A percentile compares a stretch with the other conserved stretches of the same genome.
These are phyloP conservation scores for Paramecium sonneborni DNA, from an alignment of 73 alveolate genomes.

Conservation along the genomic window DNA sequence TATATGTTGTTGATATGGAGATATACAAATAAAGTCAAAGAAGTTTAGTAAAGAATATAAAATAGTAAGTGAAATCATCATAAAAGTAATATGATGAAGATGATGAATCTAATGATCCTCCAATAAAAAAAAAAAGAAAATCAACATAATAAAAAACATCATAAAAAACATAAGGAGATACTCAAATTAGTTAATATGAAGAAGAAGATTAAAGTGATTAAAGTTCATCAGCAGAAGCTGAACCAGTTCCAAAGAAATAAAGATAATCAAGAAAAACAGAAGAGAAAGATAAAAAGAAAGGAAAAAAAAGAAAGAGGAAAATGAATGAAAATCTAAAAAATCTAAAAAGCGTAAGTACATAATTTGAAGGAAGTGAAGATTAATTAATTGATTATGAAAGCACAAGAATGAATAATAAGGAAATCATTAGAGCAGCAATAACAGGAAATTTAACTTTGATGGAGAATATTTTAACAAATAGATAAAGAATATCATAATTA, in stretches of 20 bases:
- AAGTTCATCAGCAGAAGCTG: background rate
- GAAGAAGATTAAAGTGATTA: background rate
- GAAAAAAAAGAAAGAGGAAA: background rate
- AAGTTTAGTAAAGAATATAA: background rate
- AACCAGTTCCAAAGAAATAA: background rate
- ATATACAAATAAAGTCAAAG: background rate
- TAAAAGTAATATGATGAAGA: background rate
- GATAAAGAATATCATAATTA: background rate
- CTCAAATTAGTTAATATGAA: background rate
- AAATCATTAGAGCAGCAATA: conserved; percentile 67
- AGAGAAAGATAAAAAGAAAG: background rate
- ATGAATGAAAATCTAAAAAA: background rate
- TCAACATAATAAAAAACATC: background rate
- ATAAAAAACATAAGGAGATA: background rate
- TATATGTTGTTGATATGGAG: background rate
- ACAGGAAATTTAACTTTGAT: conserved; percentile 69
- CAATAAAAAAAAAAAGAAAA: background rate
- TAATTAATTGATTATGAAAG: background rate
- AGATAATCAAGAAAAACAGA: background rate
- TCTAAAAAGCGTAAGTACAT: background rate
- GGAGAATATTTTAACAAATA: conserved; percentile 71
- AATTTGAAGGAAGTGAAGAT: background rate
- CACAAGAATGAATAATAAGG: conserved; percentile 19
- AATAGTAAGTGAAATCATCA: background rate
- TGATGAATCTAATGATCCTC: background rate